Percentiles rank a stretch among this genome's conserved stretches.
Evolutionary conservation across 2,329 filamentous ascomycete species (phyloP).

Genomic region (Tolypocladium inflatum): DNA sequence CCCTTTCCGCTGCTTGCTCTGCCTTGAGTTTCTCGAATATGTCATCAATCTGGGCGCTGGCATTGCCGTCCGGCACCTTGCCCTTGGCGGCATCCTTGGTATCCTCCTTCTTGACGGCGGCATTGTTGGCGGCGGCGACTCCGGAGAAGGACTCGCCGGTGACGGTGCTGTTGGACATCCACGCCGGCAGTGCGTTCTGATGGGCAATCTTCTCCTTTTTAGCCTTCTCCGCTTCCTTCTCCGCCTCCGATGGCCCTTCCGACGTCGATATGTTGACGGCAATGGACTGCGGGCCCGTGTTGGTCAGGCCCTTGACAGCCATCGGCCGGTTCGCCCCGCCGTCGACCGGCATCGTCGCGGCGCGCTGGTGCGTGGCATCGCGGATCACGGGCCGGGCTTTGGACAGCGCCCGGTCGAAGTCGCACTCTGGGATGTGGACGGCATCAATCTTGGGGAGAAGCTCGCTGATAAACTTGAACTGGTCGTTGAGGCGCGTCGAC

Average conservation of each 20-base stretch:
- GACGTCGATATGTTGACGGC: conserved; percentile 59
- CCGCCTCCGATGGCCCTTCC: conserved; percentile 56
- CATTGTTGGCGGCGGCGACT: conserved; percentile 7
- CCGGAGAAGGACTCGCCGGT: conserved; percentile 50
- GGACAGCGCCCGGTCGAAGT: conserved; percentile 59
- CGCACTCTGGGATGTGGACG: conserved; percentile 64
- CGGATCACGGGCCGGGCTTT: conserved; percentile 55
- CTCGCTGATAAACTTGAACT: conserved; percentile 70
- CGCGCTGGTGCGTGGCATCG: conserved; percentile 57
- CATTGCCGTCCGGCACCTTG: conserved; percentile 35
- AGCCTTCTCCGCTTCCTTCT: conserved; percentile 54
- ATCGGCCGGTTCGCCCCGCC: conserved; percentile 46
- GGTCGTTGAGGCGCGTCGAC: conserved; percentile 65
- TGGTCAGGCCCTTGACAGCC: conserved; percentile 59
- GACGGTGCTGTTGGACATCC: conserved; percentile 64
- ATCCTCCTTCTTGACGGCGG: conserved; percentile 27
- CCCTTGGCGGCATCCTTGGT: conserved; percentile 34
- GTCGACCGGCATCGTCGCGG: conserved; percentile 49
- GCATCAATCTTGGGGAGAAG: conserved; percentile 68
- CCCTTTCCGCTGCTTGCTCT: conserved; percentile 41
- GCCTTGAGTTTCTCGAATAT: conserved; percentile 59
- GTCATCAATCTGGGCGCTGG: conserved; percentile 51
- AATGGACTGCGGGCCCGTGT: conserved; percentile 59
- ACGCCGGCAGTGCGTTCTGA: conserved; percentile 61
- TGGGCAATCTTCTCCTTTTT: conserved; percentile 55